These are phyloP conservation scores for Fomitopsis pinicola DNA, from an alignment of 1,284 basidiomycete genomes.

Conservation along the genomic window DNA sequence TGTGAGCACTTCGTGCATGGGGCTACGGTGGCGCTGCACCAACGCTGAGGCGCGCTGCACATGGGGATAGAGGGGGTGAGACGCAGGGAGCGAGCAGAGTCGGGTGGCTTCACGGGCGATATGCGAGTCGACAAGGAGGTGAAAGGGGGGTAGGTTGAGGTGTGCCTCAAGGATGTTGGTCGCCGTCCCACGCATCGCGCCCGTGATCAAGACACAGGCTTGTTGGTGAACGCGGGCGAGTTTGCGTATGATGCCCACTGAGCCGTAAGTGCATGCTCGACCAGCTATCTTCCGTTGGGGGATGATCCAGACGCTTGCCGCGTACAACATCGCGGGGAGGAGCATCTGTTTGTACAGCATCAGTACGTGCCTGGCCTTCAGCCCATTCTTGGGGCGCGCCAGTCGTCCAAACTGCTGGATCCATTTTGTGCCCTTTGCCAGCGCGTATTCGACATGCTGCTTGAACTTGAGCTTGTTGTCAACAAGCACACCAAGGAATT, in stretches of 20 bases:
- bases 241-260: not conserved
- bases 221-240: constrained; percentile 28
- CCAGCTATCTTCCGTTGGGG: constrained; percentile 11
- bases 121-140: constrained; percentile 21
- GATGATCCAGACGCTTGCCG: constrained; percentile 31
- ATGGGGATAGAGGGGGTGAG: constrained; percentile 27
- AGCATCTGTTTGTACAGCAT: constrained; percentile 27
- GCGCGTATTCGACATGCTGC: constrained; percentile 24
- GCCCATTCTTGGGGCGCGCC: constrained; percentile 17
- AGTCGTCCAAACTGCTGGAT: constrained; percentile 20
- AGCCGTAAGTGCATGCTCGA: constrained; percentile 10
- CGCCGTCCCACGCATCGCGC: constrained; percentile 29
- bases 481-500: constrained; percentile 32
- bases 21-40: constrained; percentile 14
- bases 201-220: constrained; percentile 29
- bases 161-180: constrained; percentile 29
- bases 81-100: constrained; percentile 27
- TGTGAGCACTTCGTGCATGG: constrained; percentile 19
- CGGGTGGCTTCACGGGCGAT: constrained; percentile 25
- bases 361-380: constrained; percentile 8
- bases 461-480: constrained; percentile 32
- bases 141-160: constrained; percentile 28
- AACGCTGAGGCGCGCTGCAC: constrained; percentile 8
- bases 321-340: constrained; percentile 32
- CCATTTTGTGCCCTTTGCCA: constrained; percentile 27